phyloP scores from a whole-genome alignment of 495 filamentous ascomycete species.

The Penicillium roqueforti region DNA sequence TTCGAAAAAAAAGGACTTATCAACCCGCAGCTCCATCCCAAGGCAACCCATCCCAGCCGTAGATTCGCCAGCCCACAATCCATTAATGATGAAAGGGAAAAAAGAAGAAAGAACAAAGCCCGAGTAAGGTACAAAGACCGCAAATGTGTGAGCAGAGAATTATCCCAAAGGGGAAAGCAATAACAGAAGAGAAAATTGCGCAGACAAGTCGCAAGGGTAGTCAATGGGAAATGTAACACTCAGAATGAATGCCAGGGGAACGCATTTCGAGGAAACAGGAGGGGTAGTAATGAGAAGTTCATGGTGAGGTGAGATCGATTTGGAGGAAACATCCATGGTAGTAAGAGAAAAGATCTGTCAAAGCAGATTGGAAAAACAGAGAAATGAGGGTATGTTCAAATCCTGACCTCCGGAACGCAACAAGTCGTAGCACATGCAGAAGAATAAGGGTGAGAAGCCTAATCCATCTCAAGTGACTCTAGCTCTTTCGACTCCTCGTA shows the following conservation, averaged over 20 bases:
- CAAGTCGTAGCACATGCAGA: conserved; percentile 33
- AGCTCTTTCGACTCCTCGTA: conserved; percentile 44
- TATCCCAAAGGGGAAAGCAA: neutral
- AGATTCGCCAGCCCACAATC: conserved; percentile 34
- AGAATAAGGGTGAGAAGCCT: conserved; percentile 13
- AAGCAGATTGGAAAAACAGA: conserved; percentile 5
- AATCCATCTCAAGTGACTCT: conserved; percentile 38
- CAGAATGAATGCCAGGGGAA: neutral
- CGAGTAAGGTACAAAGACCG: conserved; percentile 5
- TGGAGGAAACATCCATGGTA: neutral
- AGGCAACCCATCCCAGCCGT: conserved; percentile 30
- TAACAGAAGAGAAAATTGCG: neutral
- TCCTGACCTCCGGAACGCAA: conserved; percentile 19
- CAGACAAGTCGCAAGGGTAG: neutral
- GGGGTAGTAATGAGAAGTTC: neutral
- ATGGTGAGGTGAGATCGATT: conserved; percentile 3
- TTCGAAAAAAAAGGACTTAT: conserved; percentile 15
- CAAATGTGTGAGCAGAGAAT: conserved; percentile 2
- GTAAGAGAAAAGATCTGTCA: neutral
- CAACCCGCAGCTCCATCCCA: conserved; percentile 28
- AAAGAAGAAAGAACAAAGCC: conserved; percentile 1
- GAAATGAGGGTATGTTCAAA: conserved; percentile 31
- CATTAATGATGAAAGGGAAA: conserved; percentile 28
- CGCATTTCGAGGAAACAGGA: neutral
- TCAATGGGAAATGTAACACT: neutral